These are phyloP conservation scores for Alectoria sarmentosa DNA, from an alignment of 495 filamentous ascomycete genomes.

Conservation along the genomic window DNA sequence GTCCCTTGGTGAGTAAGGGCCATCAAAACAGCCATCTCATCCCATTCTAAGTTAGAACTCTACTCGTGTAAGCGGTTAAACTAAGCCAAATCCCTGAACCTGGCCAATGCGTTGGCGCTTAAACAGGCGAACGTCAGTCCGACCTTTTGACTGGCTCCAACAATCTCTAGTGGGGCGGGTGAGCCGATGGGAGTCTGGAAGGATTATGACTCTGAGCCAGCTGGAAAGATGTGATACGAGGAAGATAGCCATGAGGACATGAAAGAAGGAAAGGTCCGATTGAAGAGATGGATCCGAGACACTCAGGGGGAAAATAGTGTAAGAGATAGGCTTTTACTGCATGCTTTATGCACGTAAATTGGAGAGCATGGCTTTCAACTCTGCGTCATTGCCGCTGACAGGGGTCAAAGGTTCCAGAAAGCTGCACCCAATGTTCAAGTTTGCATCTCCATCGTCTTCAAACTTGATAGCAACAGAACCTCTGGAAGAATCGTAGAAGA, in stretches of 20 bases:
- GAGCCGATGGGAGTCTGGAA: neutral
- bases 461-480: too few species aligned
- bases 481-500: neutral
- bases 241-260: too few species aligned
- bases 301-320: slow-evolving; percentile 1
- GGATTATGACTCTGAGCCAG: slow-evolving; percentile 12
- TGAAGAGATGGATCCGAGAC: neutral
- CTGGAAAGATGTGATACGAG: too few species aligned
- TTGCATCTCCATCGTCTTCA: too few species aligned
- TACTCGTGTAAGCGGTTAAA: too few species aligned
- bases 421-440: too few species aligned
- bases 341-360: slow-evolving; percentile 1
- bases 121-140: slow-evolving; percentile 12
- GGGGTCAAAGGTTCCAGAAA: neutral
- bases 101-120: slow-evolving; percentile 17
- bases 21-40: too few species aligned
- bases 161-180: slow-evolving; percentile 7
- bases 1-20: too few species aligned
- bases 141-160: slow-evolving; percentile 9
- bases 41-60: too few species aligned
- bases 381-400: slow-evolving; percentile 4
- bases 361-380: neutral
- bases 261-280: too few species aligned
- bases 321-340: slow-evolving; percentile 1
- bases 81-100: slow-evolving; percentile 10